Base-by-base conservation (phyloP, 2,329 filamentous ascomycete species). In the Aspergillus fumigatus region DNA sequence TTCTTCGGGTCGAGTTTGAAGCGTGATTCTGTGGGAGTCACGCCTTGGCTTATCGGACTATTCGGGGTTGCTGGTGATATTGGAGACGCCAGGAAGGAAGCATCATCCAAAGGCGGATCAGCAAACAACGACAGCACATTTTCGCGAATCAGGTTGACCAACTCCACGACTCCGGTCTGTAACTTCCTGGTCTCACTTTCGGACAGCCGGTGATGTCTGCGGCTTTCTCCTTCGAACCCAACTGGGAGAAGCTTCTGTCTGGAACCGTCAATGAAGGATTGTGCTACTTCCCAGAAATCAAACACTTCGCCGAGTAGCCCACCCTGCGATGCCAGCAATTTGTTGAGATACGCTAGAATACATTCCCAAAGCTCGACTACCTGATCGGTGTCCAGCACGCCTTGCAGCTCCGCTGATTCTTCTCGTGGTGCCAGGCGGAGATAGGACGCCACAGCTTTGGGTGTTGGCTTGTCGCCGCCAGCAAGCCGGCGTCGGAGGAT, bases 301-400 rank as follows among this genome's bases (percentile, higher is more conserved):
- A 96, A 76, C 1, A 97, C 84, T 71, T 99, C 94, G 0, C 91
- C 92, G 5, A 99, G 79, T 17, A 97, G 81, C 3, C 94, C 94
- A 60, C 87, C 86, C 6, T 86, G 79, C 5, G 80, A 76, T 0
- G 91, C 92, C 0, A 99, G 78, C 41, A 99, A 80, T 45, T 83
- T 84, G 9, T 78, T 86, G 58, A 97, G 72, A 60, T 91, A 94
- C 0, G 82, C 78, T 57, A 90, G 79, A 61, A 96, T 86, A 70
- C 92, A 90, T 67, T 97, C 92, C 94, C 94, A 99, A 58, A 97
- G 83, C 63, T 96, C 92, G 61, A 96, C 82, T 14, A 97, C 83
- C 49, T 93, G 88, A 2, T 87, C 77, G 0, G 87, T 85, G 71
- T 99, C 94, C n/a, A 92, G 81, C 10, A 86, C 83, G 25, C 82